Base-by-base conservation (phyloP, 2,329 filamentous ascomycete genomes). In the Penicillium carneum region DNA sequence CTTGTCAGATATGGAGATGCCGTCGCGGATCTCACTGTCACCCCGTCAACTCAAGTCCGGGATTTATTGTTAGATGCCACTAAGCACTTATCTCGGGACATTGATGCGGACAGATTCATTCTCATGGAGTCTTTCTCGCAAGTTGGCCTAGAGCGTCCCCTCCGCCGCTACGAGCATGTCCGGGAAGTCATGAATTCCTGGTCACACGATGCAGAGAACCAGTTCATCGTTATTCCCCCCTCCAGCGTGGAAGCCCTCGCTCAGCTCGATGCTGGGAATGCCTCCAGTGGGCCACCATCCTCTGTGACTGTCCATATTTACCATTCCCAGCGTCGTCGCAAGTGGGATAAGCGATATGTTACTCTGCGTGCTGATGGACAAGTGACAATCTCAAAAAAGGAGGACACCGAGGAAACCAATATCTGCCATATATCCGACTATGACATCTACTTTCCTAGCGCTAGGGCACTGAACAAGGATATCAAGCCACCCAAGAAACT, bases 141-240 rank as follows among this genome's bases (percentile, higher is more conserved):
- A 46, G 84, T 95, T 0, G 92, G 92, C 33, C 83, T 98, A 1
- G 91, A 96, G 75, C 87, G 94, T 41, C 90, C 91, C 0, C 79
- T 98, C 29, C 89, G 94, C 42, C 88, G 88, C 41, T 97, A 97
- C 74, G 94, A 98, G 79, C 87, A 87, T 63, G 85, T 98, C 34
- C 87, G 92, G 62, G 92, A 97, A 71, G 86, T 97, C 23, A 86
- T 97, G 84, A 96, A 96, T 75, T 96, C 93, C 0, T 98, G 94
- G 94, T 91, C 96, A 63, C 83, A 84, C 45, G 93, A 97, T 74
- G 82, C 84, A 2, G 89, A 93, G 68, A 95, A 96, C 71, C 83
- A 85, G 8, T 82, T 98, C 14, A 79, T 90, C 18, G 83, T 97
- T 23, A 79, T 89, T 57, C 83, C 88, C 14, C 81, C 84, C 2